These are phyloP conservation scores for Linum trigynum DNA, from an alignment of 345 rosid genomes.

Conservation along the genomic window DNA sequence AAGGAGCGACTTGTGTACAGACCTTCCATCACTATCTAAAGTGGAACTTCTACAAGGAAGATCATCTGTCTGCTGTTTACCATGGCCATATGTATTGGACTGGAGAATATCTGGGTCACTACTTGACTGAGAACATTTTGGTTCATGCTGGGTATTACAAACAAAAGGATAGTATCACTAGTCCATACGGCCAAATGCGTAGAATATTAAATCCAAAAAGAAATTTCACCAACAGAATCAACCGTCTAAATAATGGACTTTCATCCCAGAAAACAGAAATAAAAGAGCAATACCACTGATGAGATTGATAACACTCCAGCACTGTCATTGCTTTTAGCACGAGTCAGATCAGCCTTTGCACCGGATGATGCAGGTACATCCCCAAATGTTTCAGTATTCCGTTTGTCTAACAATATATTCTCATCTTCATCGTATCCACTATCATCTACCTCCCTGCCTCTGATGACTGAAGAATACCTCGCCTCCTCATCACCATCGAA, in stretches of 20 bases:
- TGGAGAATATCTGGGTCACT: constrained; percentile 27
- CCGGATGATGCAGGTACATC: constrained; percentile 32
- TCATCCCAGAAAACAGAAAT: not conserved
- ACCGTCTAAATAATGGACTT: not conserved
- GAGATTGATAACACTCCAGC: constrained; percentile 37
- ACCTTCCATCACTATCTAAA: constrained; percentile 51
- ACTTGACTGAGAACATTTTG: constrained; percentile 30
- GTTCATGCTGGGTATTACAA: constrained; percentile 45
- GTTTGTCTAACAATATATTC: constrained; percentile 46
- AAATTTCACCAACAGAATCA: not conserved
- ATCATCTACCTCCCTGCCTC: constrained; percentile 50
- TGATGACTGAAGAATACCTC: constrained; percentile 66
- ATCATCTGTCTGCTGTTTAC: constrained; percentile 36
- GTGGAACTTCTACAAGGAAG: constrained; percentile 29
- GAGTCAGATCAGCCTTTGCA: constrained; percentile 30
- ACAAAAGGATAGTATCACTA: not conserved
- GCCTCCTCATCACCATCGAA: constrained; percentile 73
- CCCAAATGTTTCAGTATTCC: constrained; percentile 54
- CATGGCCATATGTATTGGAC: constrained; percentile 28
- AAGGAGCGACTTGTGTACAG: not conserved
- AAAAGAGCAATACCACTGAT: constrained; percentile 32
- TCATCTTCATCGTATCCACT: constrained; percentile 70
- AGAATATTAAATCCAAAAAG: not conserved
- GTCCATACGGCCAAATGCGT: constrained; percentile 3
- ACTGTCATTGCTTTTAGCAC: constrained; percentile 35